Base-by-base conservation (phyloP, 805 yeast genomes). In the Starmerella stellata region DNA sequence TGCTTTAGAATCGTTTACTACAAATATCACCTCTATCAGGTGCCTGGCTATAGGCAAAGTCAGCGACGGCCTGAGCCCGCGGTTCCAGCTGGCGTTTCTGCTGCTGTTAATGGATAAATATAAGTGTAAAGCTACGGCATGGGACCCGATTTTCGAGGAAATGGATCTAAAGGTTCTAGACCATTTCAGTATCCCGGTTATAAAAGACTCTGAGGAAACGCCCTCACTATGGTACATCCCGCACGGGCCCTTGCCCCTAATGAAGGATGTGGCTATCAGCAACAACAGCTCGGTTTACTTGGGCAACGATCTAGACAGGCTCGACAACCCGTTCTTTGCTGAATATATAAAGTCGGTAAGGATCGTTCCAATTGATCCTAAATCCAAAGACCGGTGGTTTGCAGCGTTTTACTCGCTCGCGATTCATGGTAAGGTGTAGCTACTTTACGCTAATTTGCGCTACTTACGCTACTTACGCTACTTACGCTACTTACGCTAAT, bases 31-130 rank as follows among this genome's bases (percentile, higher is more conserved):
- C 2, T 23, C 35, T 14, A 64, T 79, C 43, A 60, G 82, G 47
- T 78, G 87, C 49, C 55, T 79, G 23, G 92, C 87, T 0, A 58
- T 79, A 17, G 93, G 92, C 0, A 64, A 73, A 4, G 78, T 81
- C 3, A 55, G 68, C 13, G 68, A 67, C 5, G 44, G 49, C 30
- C 38, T 48, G 9, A 46, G 46, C 19, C 75, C 87, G 1, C 57
- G 71, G 30, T 77, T 66, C 52, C 93, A 79, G 55, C 52, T 78
- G 8, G 83, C 82, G 1, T 54, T 72, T 35, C 52, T 78, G 20
- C 39, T 59, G n/a, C 61, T 66, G 16, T 30, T 78, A 2, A 52
- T 54, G 1, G 56, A 56, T 3, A 43, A 46, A 5, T 41, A 54
- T 9, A 34, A 47, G 0, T 41, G 61, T 13, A 16, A 14, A 42